These are phyloP conservation scores for Vitis vinifera DNA, from an alignment of 164 flowering plant genomes.

Conservation along the genomic window ASM3070453v1 NC_081807.1:11845001-11845500, in stretches of 20 bases:
- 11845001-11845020: not conserved
- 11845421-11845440: constrained; percentile 6
- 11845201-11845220: constrained; percentile 1
- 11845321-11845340: not conserved
- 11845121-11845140: constrained; percentile 27
- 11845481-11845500: constrained; percentile 1
- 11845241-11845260: not conserved
- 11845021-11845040: not conserved
- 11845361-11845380: constrained; percentile 5
- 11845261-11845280: constrained; percentile 5
- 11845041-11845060: not conserved
- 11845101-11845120: not conserved
- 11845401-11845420: constrained; percentile 4
- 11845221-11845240: not conserved
- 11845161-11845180: constrained; percentile 25
- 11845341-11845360: not conserved
- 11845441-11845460: constrained; percentile 1
- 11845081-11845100: constrained; percentile 3
- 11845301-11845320: not conserved
- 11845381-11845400: constrained; percentile 6
- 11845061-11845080: constrained; percentile 7
- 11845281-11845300: not conserved
- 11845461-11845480: constrained; percentile 5
- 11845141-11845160: constrained; percentile 26
- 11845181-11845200: constrained; percentile 22